A percentile compares a stretch with the other conserved stretches of the same genome.
Conservation (phyloP, 306 rosid genomes). For the Dalbergia oliveri region DNA sequence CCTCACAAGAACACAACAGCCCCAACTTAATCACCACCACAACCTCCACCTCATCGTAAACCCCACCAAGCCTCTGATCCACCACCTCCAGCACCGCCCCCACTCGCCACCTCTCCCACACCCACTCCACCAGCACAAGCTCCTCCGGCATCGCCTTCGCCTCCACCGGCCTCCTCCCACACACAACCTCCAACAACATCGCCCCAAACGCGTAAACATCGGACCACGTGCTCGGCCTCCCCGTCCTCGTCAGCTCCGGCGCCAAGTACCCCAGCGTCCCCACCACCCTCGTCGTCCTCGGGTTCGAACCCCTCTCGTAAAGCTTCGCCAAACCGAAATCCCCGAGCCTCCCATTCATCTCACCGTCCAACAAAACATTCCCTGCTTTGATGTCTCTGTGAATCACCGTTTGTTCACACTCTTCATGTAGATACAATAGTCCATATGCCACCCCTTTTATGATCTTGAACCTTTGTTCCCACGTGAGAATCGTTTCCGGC, state of each 20-base stretch:
- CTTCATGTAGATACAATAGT: conserved; percentile 66
- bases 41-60: conserved; percentile 56
- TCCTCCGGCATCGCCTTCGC: conserved; percentile 68
- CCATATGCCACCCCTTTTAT: conserved; percentile 69
- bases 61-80: conserved; percentile 52
- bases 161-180: conserved; percentile 73
- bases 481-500: conserved; percentile 45
- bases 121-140: conserved; percentile 69
- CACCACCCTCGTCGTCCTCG: conserved; percentile 66
- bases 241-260: conserved; percentile 68
- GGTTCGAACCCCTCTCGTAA: conserved; percentile 60
- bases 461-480: conserved; percentile 70
- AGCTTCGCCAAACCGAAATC: conserved; percentile 75
- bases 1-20: conserved; percentile 58
- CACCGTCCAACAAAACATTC: conserved; percentile 65
- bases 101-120: conserved; percentile 62
- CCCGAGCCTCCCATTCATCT: conserved; percentile 63
- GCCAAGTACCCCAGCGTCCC: conserved; percentile 75
- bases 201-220: conserved; percentile 76
- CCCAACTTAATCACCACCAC: conserved; percentile 61
- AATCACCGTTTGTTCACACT: conserved; percentile 73
- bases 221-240: conserved; percentile 60
- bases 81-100: conserved; percentile 55
- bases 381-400: conserved; percentile 76
- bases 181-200: conserved; percentile 62